A percentile compares a stretch with the other conserved stretches of the same genome.
Conservation (phyloP, 2,329 filamentous ascomycete genomes). For the Arthrocladium fulminans region DNA sequence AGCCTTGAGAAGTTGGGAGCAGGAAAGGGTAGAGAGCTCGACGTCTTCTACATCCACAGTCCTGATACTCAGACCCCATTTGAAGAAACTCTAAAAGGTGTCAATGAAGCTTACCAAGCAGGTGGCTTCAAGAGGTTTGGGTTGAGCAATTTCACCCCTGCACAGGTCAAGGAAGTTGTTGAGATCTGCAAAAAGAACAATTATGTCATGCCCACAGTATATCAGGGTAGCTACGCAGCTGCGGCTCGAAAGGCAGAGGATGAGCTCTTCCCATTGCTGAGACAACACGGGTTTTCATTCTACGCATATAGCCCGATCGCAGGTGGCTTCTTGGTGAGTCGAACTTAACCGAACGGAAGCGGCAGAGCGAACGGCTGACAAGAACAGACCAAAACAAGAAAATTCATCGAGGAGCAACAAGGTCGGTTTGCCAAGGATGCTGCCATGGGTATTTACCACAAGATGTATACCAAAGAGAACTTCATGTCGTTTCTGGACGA, state of each 20-base stretch:
- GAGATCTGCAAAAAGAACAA: conserved; percentile 34
- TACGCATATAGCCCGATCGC: conserved; percentile 25
- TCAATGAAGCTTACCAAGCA: conserved; percentile 31
- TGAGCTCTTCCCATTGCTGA: conserved; percentile 30
- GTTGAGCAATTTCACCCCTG: conserved; percentile 36
- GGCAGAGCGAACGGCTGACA: neutral
- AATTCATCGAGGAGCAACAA: conserved; percentile 21
- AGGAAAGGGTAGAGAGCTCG: conserved; percentile 23
- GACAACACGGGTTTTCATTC: conserved; percentile 26
- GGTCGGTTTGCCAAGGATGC: neutral
- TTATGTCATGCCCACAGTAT: conserved; percentile 32
- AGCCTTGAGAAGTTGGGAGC: conserved; percentile 19
- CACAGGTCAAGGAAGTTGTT: conserved; percentile 35
- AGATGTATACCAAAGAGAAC: conserved; percentile 4
- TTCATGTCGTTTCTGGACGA: conserved; percentile 20
- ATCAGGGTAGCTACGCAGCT: conserved; percentile 35
- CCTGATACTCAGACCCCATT: conserved; percentile 36
- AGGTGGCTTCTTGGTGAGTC: conserved; percentile 29
- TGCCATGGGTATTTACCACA: neutral
- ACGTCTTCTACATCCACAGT: conserved; percentile 32
- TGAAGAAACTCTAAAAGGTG: conserved; percentile 31
- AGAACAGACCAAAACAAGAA: conserved; percentile 23
- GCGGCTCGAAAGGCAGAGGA: conserved; percentile 30
- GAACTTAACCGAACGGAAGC: conserved; percentile 4
- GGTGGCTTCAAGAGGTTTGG: conserved; percentile 39